Percentiles rank a stretch among this genome's conserved stretches.
Conservation (phyloP, 805 yeast species). For the Starmerella cellae region DNA sequence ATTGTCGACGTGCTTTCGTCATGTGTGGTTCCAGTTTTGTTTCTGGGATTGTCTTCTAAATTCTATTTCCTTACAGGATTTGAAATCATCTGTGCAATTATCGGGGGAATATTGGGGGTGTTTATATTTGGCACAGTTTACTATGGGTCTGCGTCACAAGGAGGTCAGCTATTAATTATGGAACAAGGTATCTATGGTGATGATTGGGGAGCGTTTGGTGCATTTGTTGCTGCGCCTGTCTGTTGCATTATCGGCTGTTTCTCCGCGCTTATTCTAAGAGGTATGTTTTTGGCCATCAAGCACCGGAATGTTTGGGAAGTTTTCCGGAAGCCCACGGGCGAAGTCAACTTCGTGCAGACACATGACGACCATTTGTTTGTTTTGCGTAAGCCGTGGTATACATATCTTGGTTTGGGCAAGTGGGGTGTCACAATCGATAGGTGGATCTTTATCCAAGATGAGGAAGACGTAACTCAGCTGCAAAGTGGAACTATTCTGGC, state of each 20-base stretch:
- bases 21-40: conserved; percentile 68
- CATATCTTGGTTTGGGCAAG: conserved; percentile 5
- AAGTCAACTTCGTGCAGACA: conserved; percentile 7
- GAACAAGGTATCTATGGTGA: conserved; percentile 52
- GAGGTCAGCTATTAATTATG: conserved; percentile 60
- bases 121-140: conserved; percentile 75
- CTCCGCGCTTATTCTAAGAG: conserved; percentile 33
- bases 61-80: conserved; percentile 62
- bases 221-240: conserved; percentile 78
- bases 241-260: conserved; percentile 57
- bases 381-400: conserved; percentile 18
- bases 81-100: conserved; percentile 71
- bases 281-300: conserved; percentile 11
- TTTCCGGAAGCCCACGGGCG: conserved; percentile 14
- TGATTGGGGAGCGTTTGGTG: conserved; percentile 93
- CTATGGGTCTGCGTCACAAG: conserved; percentile 50
- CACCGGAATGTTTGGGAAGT: conserved; percentile 9
- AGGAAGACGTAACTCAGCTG: not conserved
- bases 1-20: conserved; percentile 85
- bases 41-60: conserved; percentile 57
- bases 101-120: conserved; percentile 68
- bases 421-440: conserved; percentile 11
- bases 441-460: conserved; percentile 15
- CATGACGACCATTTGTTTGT: conserved; percentile 11
- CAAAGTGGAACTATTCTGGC: conserved; percentile 1